Percentiles rank a stretch among this genome's conserved stretches.
Conservation (phyloP, 192 early-diverging fungal species). For the Martensiomyces pterosporus region DNA sequence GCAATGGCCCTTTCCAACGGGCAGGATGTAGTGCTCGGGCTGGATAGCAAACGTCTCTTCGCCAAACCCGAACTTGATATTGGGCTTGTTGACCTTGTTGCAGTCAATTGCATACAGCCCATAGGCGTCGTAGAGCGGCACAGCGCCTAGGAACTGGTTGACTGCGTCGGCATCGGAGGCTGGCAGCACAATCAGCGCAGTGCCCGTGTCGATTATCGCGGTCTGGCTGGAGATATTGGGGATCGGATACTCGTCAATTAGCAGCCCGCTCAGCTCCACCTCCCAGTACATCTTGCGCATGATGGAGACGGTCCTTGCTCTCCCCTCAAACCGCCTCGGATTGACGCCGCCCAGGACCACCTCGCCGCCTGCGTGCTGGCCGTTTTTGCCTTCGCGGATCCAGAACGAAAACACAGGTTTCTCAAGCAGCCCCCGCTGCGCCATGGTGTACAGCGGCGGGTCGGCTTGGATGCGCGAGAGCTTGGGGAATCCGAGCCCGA, state of each 20-base stretch:
- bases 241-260: slow-evolving; percentile 22
- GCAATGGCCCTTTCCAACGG: slow-evolving; percentile 31
- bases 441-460: slow-evolving; percentile 37
- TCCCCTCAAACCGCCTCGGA: slow-evolving; percentile 34
- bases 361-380: slow-evolving; percentile 45
- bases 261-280: slow-evolving; percentile 45
- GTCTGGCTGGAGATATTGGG: slow-evolving; percentile 34
- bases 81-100: slow-evolving; percentile 31
- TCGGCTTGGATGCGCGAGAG: slow-evolving; percentile 46
- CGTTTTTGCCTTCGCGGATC: slow-evolving; percentile 33
- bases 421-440: slow-evolving; percentile 27
- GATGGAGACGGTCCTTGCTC: slow-evolving; percentile 47
- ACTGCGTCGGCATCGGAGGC: slow-evolving; percentile 37
- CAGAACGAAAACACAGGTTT: slow-evolving; percentile 47
- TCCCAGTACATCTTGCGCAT: slow-evolving; percentile 55
- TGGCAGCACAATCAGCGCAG: slow-evolving; percentile 51
- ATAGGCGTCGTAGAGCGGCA: slow-evolving; percentile 29
- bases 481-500: slow-evolving; percentile 54
- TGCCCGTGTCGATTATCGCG: slow-evolving; percentile 59
- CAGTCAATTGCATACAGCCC: slow-evolving; percentile 44
- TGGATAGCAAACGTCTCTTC: slow-evolving; percentile 36
- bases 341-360: slow-evolving; percentile 40
- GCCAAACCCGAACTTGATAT: slow-evolving; percentile 31
- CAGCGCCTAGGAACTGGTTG: slow-evolving; percentile 43
- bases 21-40: slow-evolving; percentile 42